These are phyloP conservation scores for Acanthamoeba sp. DNA, from an alignment of 208 protist species.

Conservation along the genomic window DNA sequence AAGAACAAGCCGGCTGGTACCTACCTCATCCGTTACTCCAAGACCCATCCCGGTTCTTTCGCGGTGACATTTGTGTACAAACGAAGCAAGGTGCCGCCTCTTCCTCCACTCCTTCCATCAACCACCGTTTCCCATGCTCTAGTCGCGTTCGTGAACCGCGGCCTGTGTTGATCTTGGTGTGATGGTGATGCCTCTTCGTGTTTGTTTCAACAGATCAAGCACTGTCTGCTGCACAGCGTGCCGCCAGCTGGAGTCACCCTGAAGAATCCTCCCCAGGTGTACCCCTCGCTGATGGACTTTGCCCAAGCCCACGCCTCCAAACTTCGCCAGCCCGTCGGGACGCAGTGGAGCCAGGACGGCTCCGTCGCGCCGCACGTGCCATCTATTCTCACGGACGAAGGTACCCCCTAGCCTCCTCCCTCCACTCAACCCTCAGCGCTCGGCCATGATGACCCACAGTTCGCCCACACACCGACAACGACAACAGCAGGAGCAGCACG, in stretches of 20 bases:
- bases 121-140: too few relatives aligned
- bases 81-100: not conserved
- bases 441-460: too few relatives aligned
- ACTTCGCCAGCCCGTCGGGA: constrained; percentile 70
- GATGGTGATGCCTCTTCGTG: not conserved
- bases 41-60: constrained; percentile 82
- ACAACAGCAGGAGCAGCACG: not conserved
- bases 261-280: constrained; percentile 78
- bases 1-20: constrained; percentile 73
- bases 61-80: constrained; percentile 83
- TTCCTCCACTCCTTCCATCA: not conserved
- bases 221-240: constrained; percentile 78
- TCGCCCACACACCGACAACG: too few relatives aligned
- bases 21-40: constrained; percentile 81
- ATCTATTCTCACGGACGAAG: not conserved
- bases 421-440: too few relatives aligned
- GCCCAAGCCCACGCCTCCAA: constrained; percentile 61
- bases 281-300: constrained; percentile 75
- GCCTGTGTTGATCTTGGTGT: not conserved
- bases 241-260: constrained; percentile 70
- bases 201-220: constrained; percentile 69
- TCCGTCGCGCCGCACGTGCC: not conserved
- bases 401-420: constrained; percentile 18
- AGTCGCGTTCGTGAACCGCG: too few relatives aligned
- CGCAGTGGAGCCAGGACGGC: constrained; percentile 46